A percentile compares a stretch with the other conserved stretches of the same genome.
Evolutionary conservation across 441 rosid genomes (phyloP).

Genomic region (Metrosideros polymorpha): DNA sequence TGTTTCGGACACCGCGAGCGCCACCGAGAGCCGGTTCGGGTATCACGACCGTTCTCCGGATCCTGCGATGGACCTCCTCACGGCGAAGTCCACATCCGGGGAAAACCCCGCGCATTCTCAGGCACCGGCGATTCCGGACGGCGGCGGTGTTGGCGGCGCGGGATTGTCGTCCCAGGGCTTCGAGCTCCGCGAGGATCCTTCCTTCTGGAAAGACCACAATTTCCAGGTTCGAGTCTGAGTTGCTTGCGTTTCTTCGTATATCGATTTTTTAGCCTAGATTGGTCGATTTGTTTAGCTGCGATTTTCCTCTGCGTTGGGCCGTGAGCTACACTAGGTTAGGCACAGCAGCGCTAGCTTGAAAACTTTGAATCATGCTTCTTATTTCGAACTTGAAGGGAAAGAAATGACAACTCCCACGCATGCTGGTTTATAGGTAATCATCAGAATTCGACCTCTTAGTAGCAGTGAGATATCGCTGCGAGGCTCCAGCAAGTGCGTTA

Average conservation of each 20-base stretch:
- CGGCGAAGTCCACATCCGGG: slow-evolving; percentile 23
- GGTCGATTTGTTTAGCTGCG: neutral
- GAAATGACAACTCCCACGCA: neutral
- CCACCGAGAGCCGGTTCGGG: slow-evolving; percentile 76
- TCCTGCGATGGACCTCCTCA: slow-evolving; percentile 41
- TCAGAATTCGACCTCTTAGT: slow-evolving; percentile 83
- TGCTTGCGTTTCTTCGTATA: neutral
- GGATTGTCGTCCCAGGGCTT: slow-evolving; percentile 40
- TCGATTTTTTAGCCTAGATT: neutral
- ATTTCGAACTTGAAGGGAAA: neutral
- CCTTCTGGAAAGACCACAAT: slow-evolving; percentile 96
- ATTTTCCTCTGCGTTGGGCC: neutral
- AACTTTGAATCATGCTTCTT: neutral
- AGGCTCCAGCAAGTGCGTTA: slow-evolving; percentile 73
- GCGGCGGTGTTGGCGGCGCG: slow-evolving; percentile 13
- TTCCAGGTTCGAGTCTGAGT: slow-evolving; percentile 52
- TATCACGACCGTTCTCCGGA: slow-evolving; percentile 51
- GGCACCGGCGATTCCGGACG: slow-evolving; percentile 34
- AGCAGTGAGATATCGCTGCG: slow-evolving; percentile 73
- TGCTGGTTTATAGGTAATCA: slow-evolving; percentile 54
- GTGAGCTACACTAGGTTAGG: neutral
- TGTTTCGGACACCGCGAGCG: slow-evolving; percentile 74
- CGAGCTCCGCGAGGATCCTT: slow-evolving; percentile 79
- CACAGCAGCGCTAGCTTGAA: neutral
- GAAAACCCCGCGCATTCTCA: slow-evolving; percentile 23